Percentiles rank a stretch among this genome's conserved stretches.
phyloP scores from a whole-genome alignment of 2,329 filamentous ascomycete species.

The Geosmithia putterillii region DNA sequence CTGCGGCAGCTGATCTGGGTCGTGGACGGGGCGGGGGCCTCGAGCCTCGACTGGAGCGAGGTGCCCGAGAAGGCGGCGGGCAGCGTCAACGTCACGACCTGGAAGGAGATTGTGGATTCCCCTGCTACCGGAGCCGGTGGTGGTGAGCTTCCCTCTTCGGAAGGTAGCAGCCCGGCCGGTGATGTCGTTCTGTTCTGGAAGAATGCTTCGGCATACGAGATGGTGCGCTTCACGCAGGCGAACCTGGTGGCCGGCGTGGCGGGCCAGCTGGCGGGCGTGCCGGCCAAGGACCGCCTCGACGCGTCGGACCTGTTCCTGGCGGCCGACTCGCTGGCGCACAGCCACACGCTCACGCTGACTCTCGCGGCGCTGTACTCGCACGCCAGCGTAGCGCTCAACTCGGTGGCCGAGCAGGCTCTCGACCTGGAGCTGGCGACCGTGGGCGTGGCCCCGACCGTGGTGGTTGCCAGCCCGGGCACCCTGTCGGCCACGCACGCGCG shows the following conservation, averaged over 20 bases:
- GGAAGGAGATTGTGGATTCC: conserved; percentile 77
- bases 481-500: conserved; percentile 56
- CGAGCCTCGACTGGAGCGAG: conserved; percentile 96
- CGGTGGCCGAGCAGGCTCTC: conserved; percentile 62
- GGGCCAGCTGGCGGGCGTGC: conserved; percentile 64
- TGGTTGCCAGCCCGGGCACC: conserved; percentile 66
- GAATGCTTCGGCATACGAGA: conserved; percentile 44
- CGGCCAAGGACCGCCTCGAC: conserved; percentile 59
- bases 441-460: conserved; percentile 66
- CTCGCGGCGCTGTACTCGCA: conserved; percentile 77
- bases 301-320: conserved; percentile 74
- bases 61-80: conserved; percentile 66
- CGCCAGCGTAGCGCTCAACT: conserved; percentile 76
- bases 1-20: conserved; percentile 83
- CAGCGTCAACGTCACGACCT: conserved; percentile 72
- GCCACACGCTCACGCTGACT: conserved; percentile 68
- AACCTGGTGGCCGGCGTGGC: conserved; percentile 86
- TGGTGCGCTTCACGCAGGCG: conserved; percentile 68
- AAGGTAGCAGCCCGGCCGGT: conserved; percentile 33
- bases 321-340: conserved; percentile 67
- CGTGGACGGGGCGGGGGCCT: conserved; percentile 71
- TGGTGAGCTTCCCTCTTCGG: conserved; percentile 51
- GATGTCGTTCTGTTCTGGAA: conserved; percentile 59
- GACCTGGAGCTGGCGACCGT: conserved; percentile 63
- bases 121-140: conserved; percentile 45